These are phyloP conservation scores for Aspergillus transmontanensis DNA, from an alignment of 2,329 filamentous ascomycete genomes.

Conservation along the genomic window DNA sequence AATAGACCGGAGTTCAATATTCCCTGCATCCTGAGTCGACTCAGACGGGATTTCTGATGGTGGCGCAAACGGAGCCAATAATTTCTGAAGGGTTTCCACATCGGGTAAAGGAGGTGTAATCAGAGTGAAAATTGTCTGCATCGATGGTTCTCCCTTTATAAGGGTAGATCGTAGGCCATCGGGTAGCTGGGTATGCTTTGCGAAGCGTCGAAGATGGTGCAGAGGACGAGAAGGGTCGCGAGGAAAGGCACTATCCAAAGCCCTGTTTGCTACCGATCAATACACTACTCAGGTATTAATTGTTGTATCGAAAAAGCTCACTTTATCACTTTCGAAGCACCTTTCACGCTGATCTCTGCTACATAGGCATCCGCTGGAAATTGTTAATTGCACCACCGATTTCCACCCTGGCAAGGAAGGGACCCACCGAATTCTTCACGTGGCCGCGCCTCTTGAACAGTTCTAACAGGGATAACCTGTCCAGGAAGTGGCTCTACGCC, in stretches of 20 bases:
- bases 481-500: slow-evolving; percentile 35
- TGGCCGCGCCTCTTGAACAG: slow-evolving; percentile 46
- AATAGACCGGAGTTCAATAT: slow-evolving; percentile 33
- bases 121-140: slow-evolving; percentile 44
- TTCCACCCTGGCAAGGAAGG: too few species aligned
- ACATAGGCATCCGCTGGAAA: slow-evolving; percentile 46
- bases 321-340: slow-evolving; percentile 48
- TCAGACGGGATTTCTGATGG: slow-evolving; percentile 12
- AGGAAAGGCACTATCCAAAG: slow-evolving; percentile 41
- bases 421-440: slow-evolving; percentile 44
- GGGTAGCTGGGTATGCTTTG: slow-evolving; percentile 39
- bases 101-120: slow-evolving; percentile 45
- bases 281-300: not conserved
- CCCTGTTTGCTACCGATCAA: slow-evolving; percentile 26
- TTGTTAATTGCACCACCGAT: slow-evolving; percentile 9
- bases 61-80: slow-evolving; percentile 42
- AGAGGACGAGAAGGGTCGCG: slow-evolving; percentile 35
- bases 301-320: slow-evolving; percentile 22
- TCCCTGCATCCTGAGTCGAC: slow-evolving; percentile 8
- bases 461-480: slow-evolving; percentile 43
- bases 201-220: slow-evolving; percentile 46
- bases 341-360: slow-evolving; percentile 47
- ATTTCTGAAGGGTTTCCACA: slow-evolving; percentile 30
- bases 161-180: slow-evolving; percentile 28
- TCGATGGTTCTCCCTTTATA: slow-evolving; percentile 20